Percentiles rank a stretch among this genome's conserved stretches.
Conservation (phyloP, 2,329 filamentous ascomycete genomes). For the Ceratocystis eucalypticola region DNA sequence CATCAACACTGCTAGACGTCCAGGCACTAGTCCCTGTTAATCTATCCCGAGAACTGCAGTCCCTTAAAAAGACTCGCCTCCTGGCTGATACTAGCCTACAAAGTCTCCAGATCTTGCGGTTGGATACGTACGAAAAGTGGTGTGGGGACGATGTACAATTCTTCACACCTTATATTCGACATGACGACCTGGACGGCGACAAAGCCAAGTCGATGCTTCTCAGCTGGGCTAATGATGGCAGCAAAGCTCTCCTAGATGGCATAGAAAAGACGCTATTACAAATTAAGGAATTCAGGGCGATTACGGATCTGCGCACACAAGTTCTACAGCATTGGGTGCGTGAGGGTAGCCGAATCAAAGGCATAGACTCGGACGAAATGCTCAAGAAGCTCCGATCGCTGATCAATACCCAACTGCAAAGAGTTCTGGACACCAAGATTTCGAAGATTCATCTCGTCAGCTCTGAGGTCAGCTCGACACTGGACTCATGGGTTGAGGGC, state of each 20-base stretch:
- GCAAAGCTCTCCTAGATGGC: slow-evolving; percentile 46
- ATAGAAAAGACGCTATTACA: slow-evolving; percentile 45
- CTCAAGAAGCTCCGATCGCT: slow-evolving; percentile 53
- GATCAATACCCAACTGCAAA: slow-evolving; percentile 54
- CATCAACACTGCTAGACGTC: slow-evolving; percentile 63
- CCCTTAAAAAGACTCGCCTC: slow-evolving; percentile 56
- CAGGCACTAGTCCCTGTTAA: slow-evolving; percentile 61
- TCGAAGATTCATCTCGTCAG: slow-evolving; percentile 51
- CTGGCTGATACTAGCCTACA: slow-evolving; percentile 57
- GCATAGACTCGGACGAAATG: slow-evolving; percentile 54
- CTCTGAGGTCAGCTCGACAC: slow-evolving; percentile 45
- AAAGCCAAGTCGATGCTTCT: slow-evolving; percentile 48
- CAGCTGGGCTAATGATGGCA: slow-evolving; percentile 49
- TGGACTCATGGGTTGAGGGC: slow-evolving; percentile 47
- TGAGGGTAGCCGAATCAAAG: slow-evolving; percentile 48
- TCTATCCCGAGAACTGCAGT: slow-evolving; percentile 54
- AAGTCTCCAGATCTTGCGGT: slow-evolving; percentile 52
- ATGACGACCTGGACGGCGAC: slow-evolving; percentile 56
- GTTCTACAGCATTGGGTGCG: slow-evolving; percentile 65
- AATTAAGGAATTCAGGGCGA: slow-evolving; percentile 51
- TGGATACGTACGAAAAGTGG: slow-evolving; percentile 69
- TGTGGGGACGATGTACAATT: slow-evolving; percentile 69
- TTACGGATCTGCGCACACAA: slow-evolving; percentile 55
- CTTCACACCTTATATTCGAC: slow-evolving; percentile 76
- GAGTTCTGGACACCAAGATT: slow-evolving; percentile 50